These are phyloP conservation scores for Pleurotus cornucopiae DNA, from an alignment of 768 basidiomycete genomes.

Conservation along the genomic window DNA sequence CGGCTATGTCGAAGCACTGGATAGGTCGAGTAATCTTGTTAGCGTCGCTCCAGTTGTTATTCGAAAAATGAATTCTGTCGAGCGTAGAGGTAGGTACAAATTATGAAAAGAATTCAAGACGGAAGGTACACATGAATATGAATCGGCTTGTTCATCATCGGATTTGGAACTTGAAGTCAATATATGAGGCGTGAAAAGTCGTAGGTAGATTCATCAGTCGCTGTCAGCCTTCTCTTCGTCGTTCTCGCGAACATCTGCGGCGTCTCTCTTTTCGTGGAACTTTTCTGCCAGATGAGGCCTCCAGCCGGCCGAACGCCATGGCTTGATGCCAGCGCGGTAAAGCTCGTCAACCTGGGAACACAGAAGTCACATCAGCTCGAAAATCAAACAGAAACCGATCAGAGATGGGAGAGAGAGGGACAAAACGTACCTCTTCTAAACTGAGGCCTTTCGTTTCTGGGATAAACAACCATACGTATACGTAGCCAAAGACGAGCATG, in stretches of 20 bases:
- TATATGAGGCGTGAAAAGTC: too few species aligned
- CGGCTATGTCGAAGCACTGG: too few species aligned
- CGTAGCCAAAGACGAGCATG: conserved; percentile 62
- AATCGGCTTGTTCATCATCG: too few species aligned
- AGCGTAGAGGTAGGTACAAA: too few species aligned
- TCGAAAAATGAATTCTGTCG: too few species aligned
- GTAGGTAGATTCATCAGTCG: not conserved
- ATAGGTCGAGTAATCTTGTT: too few species aligned
- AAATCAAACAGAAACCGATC: not conserved
- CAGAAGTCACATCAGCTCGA: not conserved
- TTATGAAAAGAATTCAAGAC: too few species aligned
- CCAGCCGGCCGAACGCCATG: conserved; percentile 65
- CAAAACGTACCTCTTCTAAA: conserved; percentile 55
- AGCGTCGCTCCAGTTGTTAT: too few species aligned
- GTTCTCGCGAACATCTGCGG: conserved; percentile 10
- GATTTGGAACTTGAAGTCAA: too few species aligned
- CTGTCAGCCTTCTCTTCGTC: conserved; percentile 11
- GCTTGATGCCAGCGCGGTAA: conserved; percentile 61
- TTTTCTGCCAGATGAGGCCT: conserved; percentile 44
- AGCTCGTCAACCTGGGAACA: conserved; percentile 61
- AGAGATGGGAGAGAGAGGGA: not conserved
- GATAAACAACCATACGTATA: conserved; percentile 72
- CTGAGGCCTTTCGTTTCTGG: conserved; percentile 81
- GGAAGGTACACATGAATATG: too few species aligned
- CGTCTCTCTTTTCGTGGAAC: conserved; percentile 27